Evolutionary conservation across 2,329 filamentous ascomycete genomes (phyloP).

Genomic region (Talaromyces sp.): DNA sequence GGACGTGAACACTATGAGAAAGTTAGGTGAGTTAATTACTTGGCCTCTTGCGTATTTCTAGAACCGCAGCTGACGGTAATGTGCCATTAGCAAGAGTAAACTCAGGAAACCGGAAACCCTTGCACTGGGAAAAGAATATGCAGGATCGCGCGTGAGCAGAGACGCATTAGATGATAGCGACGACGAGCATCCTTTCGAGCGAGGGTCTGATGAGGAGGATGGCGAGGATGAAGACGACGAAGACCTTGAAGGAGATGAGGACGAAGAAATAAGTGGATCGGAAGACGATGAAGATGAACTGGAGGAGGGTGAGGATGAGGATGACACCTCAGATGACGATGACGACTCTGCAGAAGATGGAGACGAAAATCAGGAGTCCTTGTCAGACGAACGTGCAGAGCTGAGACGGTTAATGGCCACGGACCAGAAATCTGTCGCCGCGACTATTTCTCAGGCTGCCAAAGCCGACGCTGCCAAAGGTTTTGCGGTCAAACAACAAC

Average conservation of each 20-base stretch:
- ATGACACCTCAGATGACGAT: slow-evolving; percentile 30
- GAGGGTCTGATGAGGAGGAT: slow-evolving; percentile 33
- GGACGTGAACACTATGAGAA: slow-evolving; percentile 84
- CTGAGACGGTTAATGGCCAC: slow-evolving; percentile 66
- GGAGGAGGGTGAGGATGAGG: slow-evolving; percentile 21
- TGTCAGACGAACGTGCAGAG: slow-evolving; percentile 51
- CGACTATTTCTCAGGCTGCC: slow-evolving; percentile 63
- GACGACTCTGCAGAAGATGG: slow-evolving; percentile 30
- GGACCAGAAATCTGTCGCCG: slow-evolving; percentile 64
- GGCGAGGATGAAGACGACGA: slow-evolving; percentile 29
- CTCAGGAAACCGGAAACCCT: slow-evolving; percentile 69
- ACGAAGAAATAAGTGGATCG: slow-evolving; percentile 15
- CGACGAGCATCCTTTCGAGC: slow-evolving; percentile 46
- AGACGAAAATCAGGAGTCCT: slow-evolving; percentile 25
- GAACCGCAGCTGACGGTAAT: slow-evolving; percentile 49
- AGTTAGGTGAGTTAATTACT: slow-evolving; percentile 58
- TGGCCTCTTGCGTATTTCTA: not conserved
- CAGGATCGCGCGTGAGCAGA: slow-evolving; percentile 71
- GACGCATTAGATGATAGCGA: slow-evolving; percentile 57
- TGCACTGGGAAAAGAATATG: slow-evolving; percentile 73
- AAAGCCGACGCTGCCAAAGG: slow-evolving; percentile 82
- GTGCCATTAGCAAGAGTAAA: slow-evolving; percentile 66
- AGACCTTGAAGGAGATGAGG: slow-evolving; percentile 20
- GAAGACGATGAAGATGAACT: slow-evolving; percentile 4
- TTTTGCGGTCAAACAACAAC: slow-evolving; percentile 77